A percentile compares a stretch with the other conserved stretches of the same genome.
Conservation (phyloP, 2,329 filamentous ascomycete genomes). For the Cladosporium oxysporum region DNA sequence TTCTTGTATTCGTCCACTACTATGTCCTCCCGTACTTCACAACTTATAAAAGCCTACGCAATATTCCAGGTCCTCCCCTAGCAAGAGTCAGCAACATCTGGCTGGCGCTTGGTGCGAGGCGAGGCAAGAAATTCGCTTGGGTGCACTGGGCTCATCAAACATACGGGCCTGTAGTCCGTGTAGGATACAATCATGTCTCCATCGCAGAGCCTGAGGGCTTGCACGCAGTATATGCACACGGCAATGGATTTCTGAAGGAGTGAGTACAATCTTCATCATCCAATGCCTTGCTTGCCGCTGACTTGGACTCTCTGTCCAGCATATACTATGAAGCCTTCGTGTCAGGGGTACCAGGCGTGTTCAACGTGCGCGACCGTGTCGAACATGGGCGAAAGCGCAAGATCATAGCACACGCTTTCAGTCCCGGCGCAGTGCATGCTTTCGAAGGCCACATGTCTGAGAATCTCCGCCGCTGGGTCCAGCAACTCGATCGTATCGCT, state of each 20-base stretch:
- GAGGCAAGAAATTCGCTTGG: constrained; percentile 28
- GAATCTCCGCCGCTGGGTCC: constrained; percentile 28
- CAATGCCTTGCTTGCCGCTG: not conserved
- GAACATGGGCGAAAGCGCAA: constrained; percentile 41
- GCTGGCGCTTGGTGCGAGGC: constrained; percentile 26
- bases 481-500: constrained; percentile 27
- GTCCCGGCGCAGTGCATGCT: constrained; percentile 34
- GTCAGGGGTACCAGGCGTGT: constrained; percentile 38
- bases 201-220: constrained; percentile 30
- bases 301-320: not conserved
- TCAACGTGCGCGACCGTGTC: constrained; percentile 37
- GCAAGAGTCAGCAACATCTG: constrained; percentile 30
- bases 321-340: constrained; percentile 40
- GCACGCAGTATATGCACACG: constrained; percentile 33
- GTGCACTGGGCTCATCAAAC: constrained; percentile 24
- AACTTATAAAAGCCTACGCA: constrained; percentile 25
- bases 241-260: constrained; percentile 40
- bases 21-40: constrained; percentile 30
- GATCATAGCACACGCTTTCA: constrained; percentile 40
- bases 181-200: constrained; percentile 23
- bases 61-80: constrained; percentile 27
- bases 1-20: constrained; percentile 18
- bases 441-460: constrained; percentile 39
- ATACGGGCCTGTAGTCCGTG: constrained; percentile 4
- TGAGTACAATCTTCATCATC: constrained; percentile 5